These are phyloP conservation scores for Pittosporum tobira DNA, from an alignment of 129 eudicot species.

Conservation along the genomic window DNA sequence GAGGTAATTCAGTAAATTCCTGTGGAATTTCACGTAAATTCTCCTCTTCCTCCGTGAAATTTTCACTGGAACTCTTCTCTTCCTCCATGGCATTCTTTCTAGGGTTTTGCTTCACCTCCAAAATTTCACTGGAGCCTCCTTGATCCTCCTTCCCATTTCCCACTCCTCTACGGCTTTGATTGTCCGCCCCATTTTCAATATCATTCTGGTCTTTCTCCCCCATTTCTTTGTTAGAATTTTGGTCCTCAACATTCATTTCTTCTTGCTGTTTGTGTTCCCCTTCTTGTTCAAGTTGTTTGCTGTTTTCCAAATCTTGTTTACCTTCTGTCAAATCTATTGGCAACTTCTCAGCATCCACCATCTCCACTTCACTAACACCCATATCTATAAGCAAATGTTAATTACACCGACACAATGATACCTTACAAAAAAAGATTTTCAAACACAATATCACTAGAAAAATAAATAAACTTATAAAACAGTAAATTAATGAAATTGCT, in stretches of 20 bases:
- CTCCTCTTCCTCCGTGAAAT: conserved; percentile 9
- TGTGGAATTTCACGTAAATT: conserved; percentile 14
- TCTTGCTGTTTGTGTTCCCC: conserved; percentile 9
- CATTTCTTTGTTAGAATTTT: conserved; percentile 12
- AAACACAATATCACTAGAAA: background rate
- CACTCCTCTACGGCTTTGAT: background rate
- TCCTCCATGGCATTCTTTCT: conserved; percentile 11
- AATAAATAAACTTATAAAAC: too few relatives aligned
- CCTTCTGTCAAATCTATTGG: conserved; percentile 21
- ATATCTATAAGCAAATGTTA: conserved; percentile 20
- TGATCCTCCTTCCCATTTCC: conserved; percentile 9
- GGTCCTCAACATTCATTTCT: conserved; percentile 10
- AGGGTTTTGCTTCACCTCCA: conserved; percentile 9
- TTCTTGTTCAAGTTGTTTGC: conserved; percentile 17
- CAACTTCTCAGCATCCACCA: conserved; percentile 44
- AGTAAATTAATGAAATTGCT: background rate
- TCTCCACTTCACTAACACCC: conserved; percentile 46
- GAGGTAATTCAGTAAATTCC: conserved; percentile 11
- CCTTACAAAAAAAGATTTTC: background rate
- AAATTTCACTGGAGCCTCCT: background rate
- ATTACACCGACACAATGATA: too few relatives aligned
- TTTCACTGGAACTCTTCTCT: conserved; percentile 10
- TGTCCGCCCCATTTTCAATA: background rate
- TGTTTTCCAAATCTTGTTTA: conserved; percentile 12
- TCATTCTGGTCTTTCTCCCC: background rate